Conservation (phyloP, 345 rosid genomes). For the Brassica cretica region DNA sequence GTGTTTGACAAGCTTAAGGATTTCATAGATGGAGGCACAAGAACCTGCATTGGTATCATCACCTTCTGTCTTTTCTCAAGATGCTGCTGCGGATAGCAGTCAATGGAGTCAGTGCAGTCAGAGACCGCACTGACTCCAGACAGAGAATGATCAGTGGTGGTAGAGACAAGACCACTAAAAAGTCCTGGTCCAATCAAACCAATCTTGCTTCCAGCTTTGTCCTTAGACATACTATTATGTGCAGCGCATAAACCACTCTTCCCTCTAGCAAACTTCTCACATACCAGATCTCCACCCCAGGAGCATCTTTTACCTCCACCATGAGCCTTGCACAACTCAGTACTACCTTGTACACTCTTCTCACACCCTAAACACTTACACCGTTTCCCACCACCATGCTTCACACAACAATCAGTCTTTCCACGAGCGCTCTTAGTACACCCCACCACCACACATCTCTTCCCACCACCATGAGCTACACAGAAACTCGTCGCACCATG, state of each 20-base stretch:
- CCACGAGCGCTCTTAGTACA: conserved; percentile 97
- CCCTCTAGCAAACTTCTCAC: conserved; percentile 95
- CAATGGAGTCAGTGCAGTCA: conserved; percentile 65
- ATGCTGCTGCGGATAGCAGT: conserved; percentile 28
- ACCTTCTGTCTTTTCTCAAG: conserved; percentile 54
- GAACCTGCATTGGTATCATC: conserved; percentile 74
- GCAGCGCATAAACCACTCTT: conserved; percentile 94
- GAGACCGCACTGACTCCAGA: conserved; percentile 63
- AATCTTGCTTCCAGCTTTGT: conserved; percentile 45
- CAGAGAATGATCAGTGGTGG: conserved; percentile 52
- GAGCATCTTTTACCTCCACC: conserved; percentile 92
- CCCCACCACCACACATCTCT: conserved; percentile 77
- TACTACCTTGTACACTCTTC: conserved; percentile 98
- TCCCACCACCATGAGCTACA: conserved; percentile 97
- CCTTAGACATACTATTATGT: conserved; percentile 70
- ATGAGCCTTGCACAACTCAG: conserved; percentile 91
- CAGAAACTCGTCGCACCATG: conserved; percentile 94
- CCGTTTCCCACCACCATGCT: conserved; percentile 92
- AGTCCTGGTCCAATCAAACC: conserved; percentile 78
- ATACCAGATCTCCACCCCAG: conserved; percentile 68
- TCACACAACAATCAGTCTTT: conserved; percentile 87
- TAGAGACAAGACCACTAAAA: conserved; percentile 83
- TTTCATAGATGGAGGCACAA: conserved; percentile 93
- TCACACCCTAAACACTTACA: conserved; percentile 64
- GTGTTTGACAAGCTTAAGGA: conserved; percentile 43